Evolutionary conservation across 352 stramenopile genomes (phyloP).

Genomic region (Phytopythium oedochilum): DNA sequence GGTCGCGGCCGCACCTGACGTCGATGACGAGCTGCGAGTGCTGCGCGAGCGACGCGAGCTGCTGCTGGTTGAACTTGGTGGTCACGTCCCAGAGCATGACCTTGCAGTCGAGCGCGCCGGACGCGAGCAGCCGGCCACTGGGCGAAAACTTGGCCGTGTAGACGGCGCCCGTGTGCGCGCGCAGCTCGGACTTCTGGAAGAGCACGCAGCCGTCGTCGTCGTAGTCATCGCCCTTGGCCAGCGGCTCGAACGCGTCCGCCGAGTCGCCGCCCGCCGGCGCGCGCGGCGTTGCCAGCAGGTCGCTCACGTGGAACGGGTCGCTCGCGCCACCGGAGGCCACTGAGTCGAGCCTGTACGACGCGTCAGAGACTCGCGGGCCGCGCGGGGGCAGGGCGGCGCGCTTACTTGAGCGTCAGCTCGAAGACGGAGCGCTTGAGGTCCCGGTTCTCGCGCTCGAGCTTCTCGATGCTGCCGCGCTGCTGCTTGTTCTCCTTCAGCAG

Average conservation of each 20-base stretch:
- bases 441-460: constrained; percentile 85
- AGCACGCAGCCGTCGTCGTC: constrained; percentile 65
- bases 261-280: constrained; percentile 23
- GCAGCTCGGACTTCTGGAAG: constrained; percentile 78
- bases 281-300: constrained; percentile 50
- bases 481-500: constrained; percentile 84
- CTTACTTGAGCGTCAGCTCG: constrained; percentile 85
- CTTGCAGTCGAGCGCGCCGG: constrained; percentile 75
- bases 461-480: constrained; percentile 78
- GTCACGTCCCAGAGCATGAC: constrained; percentile 86
- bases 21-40: constrained; percentile 85
- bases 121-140: constrained; percentile 74
- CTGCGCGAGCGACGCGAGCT: constrained; percentile 67
- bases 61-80: constrained; percentile 86
- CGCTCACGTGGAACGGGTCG: constrained; percentile 67
- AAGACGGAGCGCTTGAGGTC: constrained; percentile 90
- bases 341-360: constrained; percentile 52
- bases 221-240: constrained; percentile 54
- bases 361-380: constrained; percentile 2
- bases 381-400: constrained; percentile 4
- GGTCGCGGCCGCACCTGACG: constrained; percentile 33
- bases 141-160: constrained; percentile 88
- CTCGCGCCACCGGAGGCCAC: constrained; percentile 30
- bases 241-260: constrained; percentile 27
- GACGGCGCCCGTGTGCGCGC: constrained; percentile 69